Conservation (phyloP, 2,329 filamentous ascomycete species). For the Aspergillus alliaceus region DNA sequence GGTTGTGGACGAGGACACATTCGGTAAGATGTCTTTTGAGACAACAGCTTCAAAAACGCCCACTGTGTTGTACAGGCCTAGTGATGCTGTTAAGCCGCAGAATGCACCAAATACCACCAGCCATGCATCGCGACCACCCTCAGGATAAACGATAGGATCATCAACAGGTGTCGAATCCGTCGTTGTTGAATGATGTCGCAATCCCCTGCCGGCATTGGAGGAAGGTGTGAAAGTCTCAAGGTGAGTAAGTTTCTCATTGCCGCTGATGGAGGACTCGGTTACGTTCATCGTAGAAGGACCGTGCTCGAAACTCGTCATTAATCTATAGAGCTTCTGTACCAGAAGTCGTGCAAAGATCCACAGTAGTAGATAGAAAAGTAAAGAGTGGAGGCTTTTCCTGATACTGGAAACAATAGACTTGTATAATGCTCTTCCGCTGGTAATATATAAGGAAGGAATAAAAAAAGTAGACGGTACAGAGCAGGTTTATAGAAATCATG, state of each 20-base stretch:
- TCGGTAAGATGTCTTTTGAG: slow-evolving; percentile 13
- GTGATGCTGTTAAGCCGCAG: slow-evolving; percentile 30
- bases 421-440: not conserved
- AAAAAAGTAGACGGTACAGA: not conserved
- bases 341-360: not conserved
- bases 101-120: slow-evolving; percentile 39
- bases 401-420: not conserved
- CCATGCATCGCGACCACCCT: slow-evolving; percentile 37
- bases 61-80: slow-evolving; percentile 39
- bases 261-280: not conserved
- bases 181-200: not conserved
- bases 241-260: not conserved
- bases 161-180: not conserved
- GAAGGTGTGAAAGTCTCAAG: not conserved
- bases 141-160: slow-evolving; percentile 5
- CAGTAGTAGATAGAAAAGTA: not conserved
- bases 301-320: too few species aligned
- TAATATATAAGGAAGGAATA: not conserved
- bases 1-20: slow-evolving; percentile 9
- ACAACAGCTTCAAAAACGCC: slow-evolving; percentile 22
- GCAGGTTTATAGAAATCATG: not conserved
- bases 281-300: not conserved
- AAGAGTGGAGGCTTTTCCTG: not conserved
- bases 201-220: not conserved
- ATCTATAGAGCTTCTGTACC: not conserved